These are phyloP conservation scores for Rachicladosporium sp. DNA, from an alignment of 2,329 filamentous ascomycete genomes.

Conservation along the genomic window DNA sequence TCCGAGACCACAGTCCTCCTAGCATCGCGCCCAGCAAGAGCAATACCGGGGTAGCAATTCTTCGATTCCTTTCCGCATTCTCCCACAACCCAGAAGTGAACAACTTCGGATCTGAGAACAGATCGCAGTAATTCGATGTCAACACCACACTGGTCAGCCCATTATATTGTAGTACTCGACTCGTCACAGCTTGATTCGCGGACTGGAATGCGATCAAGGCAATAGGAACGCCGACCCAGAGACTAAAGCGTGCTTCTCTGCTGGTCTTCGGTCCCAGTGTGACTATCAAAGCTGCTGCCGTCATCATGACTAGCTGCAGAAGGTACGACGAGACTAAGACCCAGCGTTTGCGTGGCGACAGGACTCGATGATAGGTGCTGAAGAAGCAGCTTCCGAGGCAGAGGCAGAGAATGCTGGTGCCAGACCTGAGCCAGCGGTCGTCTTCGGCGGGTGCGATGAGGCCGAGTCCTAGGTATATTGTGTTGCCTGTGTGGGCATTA, in stretches of 20 bases:
- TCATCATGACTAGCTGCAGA: constrained; percentile 29
- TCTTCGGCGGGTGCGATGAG: constrained; percentile 39
- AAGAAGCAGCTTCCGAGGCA: constrained; percentile 62
- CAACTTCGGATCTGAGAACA: constrained; percentile 54
- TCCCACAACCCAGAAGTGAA: constrained; percentile 25
- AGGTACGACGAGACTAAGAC: constrained; percentile 42
- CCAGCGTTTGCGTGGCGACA: constrained; percentile 51
- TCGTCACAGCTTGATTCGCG: constrained; percentile 64
- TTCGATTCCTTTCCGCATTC: constrained; percentile 43
- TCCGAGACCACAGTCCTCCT: constrained; percentile 45
- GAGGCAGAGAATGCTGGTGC: constrained; percentile 58
- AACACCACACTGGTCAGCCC: constrained; percentile 69
- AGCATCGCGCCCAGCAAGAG: constrained; percentile 41
- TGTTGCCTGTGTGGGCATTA: constrained; percentile 42
- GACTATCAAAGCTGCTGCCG: constrained; percentile 31
- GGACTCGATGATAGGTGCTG: constrained; percentile 51
- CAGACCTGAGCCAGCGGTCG: constrained; percentile 58
- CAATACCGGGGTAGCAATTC: constrained; percentile 38
- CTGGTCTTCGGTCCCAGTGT: constrained; percentile 21
- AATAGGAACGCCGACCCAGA: constrained; percentile 49
- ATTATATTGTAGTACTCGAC: constrained; percentile 55
- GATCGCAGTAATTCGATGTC: constrained; percentile 70
- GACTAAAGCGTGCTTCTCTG: constrained; percentile 12
- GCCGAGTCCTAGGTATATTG: constrained; percentile 65
- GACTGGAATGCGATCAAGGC: constrained; percentile 63